phyloP scores from a whole-genome alignment of 768 basidiomycete species.

The Asterophora lycoperdoides region DNA sequence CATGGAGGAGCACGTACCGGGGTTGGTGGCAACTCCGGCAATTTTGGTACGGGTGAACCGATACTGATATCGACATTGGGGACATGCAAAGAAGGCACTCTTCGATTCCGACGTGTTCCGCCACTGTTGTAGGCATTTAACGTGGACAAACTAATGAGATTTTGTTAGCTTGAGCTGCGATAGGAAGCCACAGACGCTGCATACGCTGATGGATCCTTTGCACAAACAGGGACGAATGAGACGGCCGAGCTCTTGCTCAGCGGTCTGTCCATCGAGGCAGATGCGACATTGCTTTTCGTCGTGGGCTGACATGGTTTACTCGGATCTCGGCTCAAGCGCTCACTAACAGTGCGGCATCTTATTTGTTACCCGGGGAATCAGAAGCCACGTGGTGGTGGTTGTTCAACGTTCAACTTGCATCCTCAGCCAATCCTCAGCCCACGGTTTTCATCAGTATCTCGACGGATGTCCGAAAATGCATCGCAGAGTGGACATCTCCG shows the following conservation, averaged over 20 bases:
- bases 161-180: neutral
- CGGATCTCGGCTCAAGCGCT: too few relatives aligned
- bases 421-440: too few relatives aligned
- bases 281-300: slow-evolving; percentile 78
- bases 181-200: slow-evolving; percentile 11
- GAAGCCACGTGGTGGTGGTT: neutral
- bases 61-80: slow-evolving; percentile 76
- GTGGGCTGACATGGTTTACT: slow-evolving; percentile 15
- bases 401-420: neutral
- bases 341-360: slow-evolving; percentile 3
- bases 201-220: slow-evolving; percentile 69
- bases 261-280: slow-evolving; percentile 66
- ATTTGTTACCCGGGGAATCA: slow-evolving; percentile 7
- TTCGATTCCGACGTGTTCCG: slow-evolving; percentile 56
- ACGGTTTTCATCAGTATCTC: too few relatives aligned
- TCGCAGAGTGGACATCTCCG: slow-evolving; percentile 36
- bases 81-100: slow-evolving; percentile 73
- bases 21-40: slow-evolving; percentile 74
- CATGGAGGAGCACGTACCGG: slow-evolving; percentile 38
- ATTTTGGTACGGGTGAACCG: slow-evolving; percentile 69
- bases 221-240: slow-evolving; percentile 82
- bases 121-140: slow-evolving; percentile 76
- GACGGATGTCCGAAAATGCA: slow-evolving; percentile 29
- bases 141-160: slow-evolving; percentile 64
- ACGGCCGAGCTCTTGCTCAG: slow-evolving; percentile 59